phyloP scores from a whole-genome alignment of 2,329 filamentous ascomycete species.

The Emmonsia crescens region DNA sequence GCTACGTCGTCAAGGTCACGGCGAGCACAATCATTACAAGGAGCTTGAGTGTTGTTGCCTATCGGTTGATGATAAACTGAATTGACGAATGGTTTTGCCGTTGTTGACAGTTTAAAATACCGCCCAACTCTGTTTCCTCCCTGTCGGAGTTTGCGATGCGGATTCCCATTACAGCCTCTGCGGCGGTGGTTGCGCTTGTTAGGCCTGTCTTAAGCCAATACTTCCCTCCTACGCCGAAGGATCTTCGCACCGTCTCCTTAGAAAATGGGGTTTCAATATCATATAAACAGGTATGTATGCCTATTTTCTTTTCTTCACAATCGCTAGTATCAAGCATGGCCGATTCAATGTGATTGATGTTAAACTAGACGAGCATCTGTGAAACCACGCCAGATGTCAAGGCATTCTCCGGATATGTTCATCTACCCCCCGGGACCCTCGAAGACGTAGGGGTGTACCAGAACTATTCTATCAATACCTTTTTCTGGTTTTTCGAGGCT shows the following conservation, averaged over 20 bases:
- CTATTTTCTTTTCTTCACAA: background rate
- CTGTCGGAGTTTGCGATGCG: background rate
- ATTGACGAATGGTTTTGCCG: background rate
- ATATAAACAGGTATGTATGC: slow-evolving; percentile 33
- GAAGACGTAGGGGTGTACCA: slow-evolving; percentile 33
- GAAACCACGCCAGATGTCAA: slow-evolving; percentile 47
- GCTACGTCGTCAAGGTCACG: background rate
- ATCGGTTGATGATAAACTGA: background rate
- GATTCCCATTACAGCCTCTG: background rate
- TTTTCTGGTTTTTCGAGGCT: slow-evolving; percentile 56
- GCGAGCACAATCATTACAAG: no score
- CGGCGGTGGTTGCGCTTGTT: background rate
- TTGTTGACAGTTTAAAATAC: background rate
- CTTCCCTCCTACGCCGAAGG: slow-evolving; percentile 33
- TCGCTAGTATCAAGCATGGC: background rate
- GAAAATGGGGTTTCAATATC: slow-evolving; percentile 35
- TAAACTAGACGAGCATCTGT: slow-evolving; percentile 38
- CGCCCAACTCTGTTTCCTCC: background rate
- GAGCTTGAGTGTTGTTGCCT: background rate
- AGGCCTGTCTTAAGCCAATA: background rate
- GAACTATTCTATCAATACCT: slow-evolving; percentile 50
- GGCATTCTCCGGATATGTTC: slow-evolving; percentile 49
- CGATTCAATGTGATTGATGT: background rate
- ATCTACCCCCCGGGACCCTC: slow-evolving; percentile 40
- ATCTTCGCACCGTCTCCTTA: slow-evolving; percentile 30